Conservation (phyloP, 1,139 yeast genomes). For the Hansenula lynferdii region DNA sequence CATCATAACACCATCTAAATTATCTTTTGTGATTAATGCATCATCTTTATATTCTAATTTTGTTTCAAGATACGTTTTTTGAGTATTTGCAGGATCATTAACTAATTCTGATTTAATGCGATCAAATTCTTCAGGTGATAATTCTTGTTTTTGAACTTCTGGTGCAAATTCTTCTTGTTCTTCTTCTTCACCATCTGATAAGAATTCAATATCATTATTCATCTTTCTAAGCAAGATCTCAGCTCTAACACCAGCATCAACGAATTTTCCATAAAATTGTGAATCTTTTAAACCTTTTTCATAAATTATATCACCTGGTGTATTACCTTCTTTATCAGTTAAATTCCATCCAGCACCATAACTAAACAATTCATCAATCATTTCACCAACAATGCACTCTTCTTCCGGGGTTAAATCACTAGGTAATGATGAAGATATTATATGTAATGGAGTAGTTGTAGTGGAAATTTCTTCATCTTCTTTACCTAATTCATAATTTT, state of each 20-base stretch:
- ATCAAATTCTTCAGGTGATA: constrained; percentile 11
- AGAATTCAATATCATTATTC: constrained; percentile 50
- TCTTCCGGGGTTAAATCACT: constrained; percentile 39
- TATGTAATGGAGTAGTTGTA: constrained; percentile 79
- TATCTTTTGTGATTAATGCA: constrained; percentile 65
- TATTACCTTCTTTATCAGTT: constrained; percentile 58
- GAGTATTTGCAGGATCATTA: constrained; percentile 58
- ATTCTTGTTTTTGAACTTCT: constrained; percentile 22
- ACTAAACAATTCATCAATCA: constrained; percentile 66
- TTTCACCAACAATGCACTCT: constrained; percentile 37
- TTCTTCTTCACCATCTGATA: constrained; percentile 22
- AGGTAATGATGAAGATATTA: constrained; percentile 48
- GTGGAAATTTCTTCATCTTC: constrained; percentile 38
- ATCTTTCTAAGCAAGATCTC: constrained; percentile 76
- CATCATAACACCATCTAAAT: constrained; percentile 96
- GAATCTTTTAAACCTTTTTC: constrained; percentile 42
- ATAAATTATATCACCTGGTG: constrained; percentile 71
- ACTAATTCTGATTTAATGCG: constrained; percentile 13
- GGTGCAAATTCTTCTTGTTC: constrained; percentile 20
- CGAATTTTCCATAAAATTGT: constrained; percentile 46
- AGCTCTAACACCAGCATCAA: constrained; percentile 88
- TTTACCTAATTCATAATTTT: constrained; percentile 41
- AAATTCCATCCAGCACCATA: constrained; percentile 93
- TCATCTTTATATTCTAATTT: constrained; percentile 66
- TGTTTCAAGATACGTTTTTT: constrained; percentile 59